These are phyloP conservation scores for Scytalidium sp. DNA, from an alignment of 2,329 filamentous ascomycete genomes.

Conservation along the genomic window DNA sequence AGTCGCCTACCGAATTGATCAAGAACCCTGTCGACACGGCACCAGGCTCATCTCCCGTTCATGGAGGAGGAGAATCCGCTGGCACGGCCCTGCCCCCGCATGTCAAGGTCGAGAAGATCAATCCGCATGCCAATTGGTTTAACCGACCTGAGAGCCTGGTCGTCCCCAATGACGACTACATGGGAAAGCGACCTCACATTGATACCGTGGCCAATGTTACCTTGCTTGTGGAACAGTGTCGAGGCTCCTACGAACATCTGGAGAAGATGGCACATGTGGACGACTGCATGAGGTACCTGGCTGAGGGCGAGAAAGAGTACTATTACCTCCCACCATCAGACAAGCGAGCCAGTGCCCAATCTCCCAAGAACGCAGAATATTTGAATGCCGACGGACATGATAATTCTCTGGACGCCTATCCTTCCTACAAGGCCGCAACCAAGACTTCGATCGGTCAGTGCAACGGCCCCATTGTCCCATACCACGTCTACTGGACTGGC, in stretches of 20 bases:
- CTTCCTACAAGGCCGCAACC: conserved; percentile 32
- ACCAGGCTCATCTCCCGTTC: conserved; percentile 13
- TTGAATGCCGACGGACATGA: conserved; percentile 30
- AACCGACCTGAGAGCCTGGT: conserved; percentile 49
- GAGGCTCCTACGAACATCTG: conserved; percentile 47
- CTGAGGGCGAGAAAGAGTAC: conserved; percentile 45
- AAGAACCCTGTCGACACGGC: conserved; percentile 11
- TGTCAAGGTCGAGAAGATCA: conserved; percentile 38
- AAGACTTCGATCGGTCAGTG: conserved; percentile 44
- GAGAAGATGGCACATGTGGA: conserved; percentile 54
- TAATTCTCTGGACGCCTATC: conserved; percentile 28
- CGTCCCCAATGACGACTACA: conserved; percentile 46
- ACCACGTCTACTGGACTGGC: conserved; percentile 55
- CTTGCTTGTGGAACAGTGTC: conserved; percentile 48
- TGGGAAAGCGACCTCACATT: conserved; percentile 46
- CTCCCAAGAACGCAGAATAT: conserved; percentile 26
- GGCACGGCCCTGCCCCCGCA: conserved; percentile 7
- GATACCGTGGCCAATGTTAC: conserved; percentile 51
- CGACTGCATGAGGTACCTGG: conserved; percentile 49
- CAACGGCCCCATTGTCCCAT: conserved; percentile 52
- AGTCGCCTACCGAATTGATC: conserved; percentile 22
- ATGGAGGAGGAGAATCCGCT: conserved; percentile 1
- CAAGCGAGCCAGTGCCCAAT: conserved; percentile 28
- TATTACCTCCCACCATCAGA: conserved; percentile 38
- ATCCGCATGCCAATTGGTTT: conserved; percentile 50